Evolutionary conservation across 225 moss, liverwort and hornwort genomes (phyloP).

Genomic region (Pleurozium schreberi): DNA sequence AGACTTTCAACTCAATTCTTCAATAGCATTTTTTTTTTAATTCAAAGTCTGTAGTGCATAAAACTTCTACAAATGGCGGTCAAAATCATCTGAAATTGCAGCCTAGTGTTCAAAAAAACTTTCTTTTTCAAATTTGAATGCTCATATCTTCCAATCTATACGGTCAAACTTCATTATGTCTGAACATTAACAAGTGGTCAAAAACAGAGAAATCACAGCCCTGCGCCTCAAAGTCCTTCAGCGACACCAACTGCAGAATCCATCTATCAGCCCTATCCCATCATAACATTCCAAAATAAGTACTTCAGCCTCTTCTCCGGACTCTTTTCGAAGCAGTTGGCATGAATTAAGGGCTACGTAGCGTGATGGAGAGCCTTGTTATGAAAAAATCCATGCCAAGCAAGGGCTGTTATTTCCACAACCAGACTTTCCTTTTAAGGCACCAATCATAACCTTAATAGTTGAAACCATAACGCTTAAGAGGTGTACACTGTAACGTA

Average conservation of each 20-base stretch:
- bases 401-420: background rate
- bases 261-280: background rate
- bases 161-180: background rate
- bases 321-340: too few relatives aligned
- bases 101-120: background rate
- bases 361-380: background rate
- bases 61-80: too few relatives aligned
- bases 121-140: too few relatives aligned
- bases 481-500: background rate
- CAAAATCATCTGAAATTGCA: too few relatives aligned
- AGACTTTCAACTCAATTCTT: too few relatives aligned
- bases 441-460: background rate
- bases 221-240: background rate
- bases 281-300: background rate
- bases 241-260: too few relatives aligned
- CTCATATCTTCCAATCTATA: too few relatives aligned
- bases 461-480: background rate
- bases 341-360: background rate
- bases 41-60: too few relatives aligned
- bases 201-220: background rate
- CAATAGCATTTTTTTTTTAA: too few relatives aligned
- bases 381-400: background rate
- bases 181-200: background rate
- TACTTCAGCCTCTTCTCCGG: background rate
- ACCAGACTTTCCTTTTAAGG: background rate